Base-by-base conservation (phyloP, 1,284 basidiomycete species). In the Austropuccinia psidii region DNA sequence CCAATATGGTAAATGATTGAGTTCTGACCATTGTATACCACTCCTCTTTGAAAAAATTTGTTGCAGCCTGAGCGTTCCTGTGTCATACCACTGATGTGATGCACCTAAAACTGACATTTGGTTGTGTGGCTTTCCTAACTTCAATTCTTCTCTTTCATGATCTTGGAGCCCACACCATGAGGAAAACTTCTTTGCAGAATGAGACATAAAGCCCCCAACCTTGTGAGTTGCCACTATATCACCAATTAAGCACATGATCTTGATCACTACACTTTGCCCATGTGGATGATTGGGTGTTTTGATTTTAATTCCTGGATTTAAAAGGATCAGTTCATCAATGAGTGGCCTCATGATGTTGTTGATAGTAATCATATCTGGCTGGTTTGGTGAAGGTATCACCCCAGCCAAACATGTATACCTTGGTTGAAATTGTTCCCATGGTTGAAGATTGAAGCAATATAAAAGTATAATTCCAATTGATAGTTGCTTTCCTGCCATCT, bases 161-260 rank as follows among this genome's bases (percentile, higher is more conserved):
- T n/a, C n/a, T n/a, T n/a, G n/a, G n/a, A n/a, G n/a, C n/a, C n/a
- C n/a, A n/a, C 62, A 65, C 52, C 54, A 68, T 1, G 37, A 66
- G 19, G 11, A 66, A 17, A 54, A 33, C 11, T 24, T 4, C 9
- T 4, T 66, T 35, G 21, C 54, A 27, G 35, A 45, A 31, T 69
- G 66, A 13, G 66, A 69, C 19, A 39, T 27, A 31, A 69, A 69
- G n/a, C 52, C 66, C 1, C 37, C 66, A 13, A 69, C 39, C 50
- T 69, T 69, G 39, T 69, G 66, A 4, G 50, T 69, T 58, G 66
- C 52, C 1, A 37, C 66, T 15, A 69, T 69, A 47, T 69, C 39
- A 29, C 66, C 54, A 43, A 43, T 47, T 5, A 69, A 24, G n/a
- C 19, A 15, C 8, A 19, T 13, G 2, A 69, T 7, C 24, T 54